Percentiles rank a stretch among this genome's conserved stretches.
These are phyloP conservation scores for Zygoascus flipseniorum DNA, from an alignment of 805 yeast species.

Conservation along the genomic window DNA sequence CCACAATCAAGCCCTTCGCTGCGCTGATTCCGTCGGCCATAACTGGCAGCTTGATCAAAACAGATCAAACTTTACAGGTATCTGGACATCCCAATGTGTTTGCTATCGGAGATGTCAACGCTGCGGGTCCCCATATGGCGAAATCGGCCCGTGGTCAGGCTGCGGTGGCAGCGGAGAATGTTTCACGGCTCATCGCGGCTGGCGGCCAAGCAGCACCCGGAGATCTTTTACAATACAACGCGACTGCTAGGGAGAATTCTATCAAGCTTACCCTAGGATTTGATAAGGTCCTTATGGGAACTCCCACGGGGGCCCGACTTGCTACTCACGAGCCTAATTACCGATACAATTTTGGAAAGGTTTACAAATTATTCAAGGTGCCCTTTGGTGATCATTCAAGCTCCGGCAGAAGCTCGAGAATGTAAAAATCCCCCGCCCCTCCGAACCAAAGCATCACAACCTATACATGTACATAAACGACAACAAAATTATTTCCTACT, in stretches of 20 bases:
- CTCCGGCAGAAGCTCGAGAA: no score
- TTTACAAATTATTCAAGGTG: background rate
- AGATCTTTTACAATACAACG: background rate
- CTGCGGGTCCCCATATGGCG: conserved; percentile 10
- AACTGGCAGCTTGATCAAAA: background rate
- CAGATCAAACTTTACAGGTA: conserved; percentile 5
- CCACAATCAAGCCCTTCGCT: conserved; percentile 4
- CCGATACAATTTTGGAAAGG: background rate
- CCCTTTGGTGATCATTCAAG: background rate
- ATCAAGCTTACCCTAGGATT: conserved; percentile 7
- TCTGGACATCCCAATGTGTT: conserved; percentile 4
- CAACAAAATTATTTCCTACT: no score
- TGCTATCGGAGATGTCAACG: conserved; percentile 10
- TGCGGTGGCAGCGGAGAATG: conserved; percentile 4
- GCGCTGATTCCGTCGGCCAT: background rate
- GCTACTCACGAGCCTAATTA: background rate
- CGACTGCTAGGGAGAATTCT: conserved; percentile 2
- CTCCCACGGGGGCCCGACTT: background rate
- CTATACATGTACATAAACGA: no score
- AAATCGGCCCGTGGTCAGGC: conserved; percentile 9
- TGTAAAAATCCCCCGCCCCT: no score
- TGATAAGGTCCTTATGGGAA: background rate
- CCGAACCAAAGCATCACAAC: no score
- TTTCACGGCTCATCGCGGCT: background rate
- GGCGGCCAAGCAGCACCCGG: background rate